A percentile compares a stretch with the other conserved stretches of the same genome.
phyloP scores from a whole-genome alignment of 1,284 basidiomycete genomes.

The Cryptococcus sp. region DNA sequence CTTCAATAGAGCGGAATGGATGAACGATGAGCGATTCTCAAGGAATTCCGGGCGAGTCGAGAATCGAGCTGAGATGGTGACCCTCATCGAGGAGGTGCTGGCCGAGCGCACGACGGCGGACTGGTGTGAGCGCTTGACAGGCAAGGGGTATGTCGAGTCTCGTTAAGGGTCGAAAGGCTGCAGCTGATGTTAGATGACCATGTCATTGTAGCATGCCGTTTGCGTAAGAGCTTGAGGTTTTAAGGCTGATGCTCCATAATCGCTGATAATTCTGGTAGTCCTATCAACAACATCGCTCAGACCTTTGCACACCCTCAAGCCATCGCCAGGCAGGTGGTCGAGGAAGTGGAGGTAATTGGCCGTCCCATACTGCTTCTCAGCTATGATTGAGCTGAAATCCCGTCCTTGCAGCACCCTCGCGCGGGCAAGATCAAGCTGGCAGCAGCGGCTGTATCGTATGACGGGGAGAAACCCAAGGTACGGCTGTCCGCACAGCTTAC shows the following conservation, averaged over 20 bases:
- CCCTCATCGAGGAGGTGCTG: conserved; percentile 68
- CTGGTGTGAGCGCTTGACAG: conserved; percentile 74
- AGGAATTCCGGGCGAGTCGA: conserved; percentile 76
- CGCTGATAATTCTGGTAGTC: conserved; percentile 52
- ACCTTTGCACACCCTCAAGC: conserved; percentile 92
- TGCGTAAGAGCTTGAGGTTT: conserved; percentile 46
- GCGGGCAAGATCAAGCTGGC: conserved; percentile 84
- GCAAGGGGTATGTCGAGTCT: conserved; percentile 65
- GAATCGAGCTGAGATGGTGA: conserved; percentile 72
- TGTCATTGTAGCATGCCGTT: conserved; percentile 69
- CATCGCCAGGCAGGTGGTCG: conserved; percentile 63
- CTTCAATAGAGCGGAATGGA: conserved; percentile 45
- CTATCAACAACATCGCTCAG: conserved; percentile 87
- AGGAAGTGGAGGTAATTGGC: conserved; percentile 62
- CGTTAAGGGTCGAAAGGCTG: neutral
- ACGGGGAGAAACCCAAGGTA: conserved; percentile 65
- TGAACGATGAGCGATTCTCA: conserved; percentile 60
- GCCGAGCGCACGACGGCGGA: conserved; percentile 63
- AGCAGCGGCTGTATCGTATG: conserved; percentile 82
- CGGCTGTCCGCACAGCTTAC: neutral
- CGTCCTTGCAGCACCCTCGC: conserved; percentile 64
- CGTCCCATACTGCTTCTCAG: conserved; percentile 10
- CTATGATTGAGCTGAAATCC: conserved; percentile 4
- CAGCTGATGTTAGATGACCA: neutral
- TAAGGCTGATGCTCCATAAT: too few species aligned